phyloP scores from a whole-genome alignment of 2,329 filamentous ascomycete species.

The Talaromyces sp. region DNA sequence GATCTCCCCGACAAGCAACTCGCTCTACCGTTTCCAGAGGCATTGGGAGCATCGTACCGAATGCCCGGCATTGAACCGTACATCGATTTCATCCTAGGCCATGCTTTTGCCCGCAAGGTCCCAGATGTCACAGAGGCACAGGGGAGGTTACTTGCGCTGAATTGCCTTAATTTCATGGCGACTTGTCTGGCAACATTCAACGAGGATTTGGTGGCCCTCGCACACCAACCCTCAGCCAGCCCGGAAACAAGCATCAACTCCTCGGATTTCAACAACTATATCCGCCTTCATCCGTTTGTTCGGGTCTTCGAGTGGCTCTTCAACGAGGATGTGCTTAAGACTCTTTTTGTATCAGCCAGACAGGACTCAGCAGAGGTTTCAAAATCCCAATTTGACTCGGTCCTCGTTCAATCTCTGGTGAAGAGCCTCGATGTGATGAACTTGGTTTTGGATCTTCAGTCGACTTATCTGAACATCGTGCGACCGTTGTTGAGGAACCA shows the following conservation, averaged over 20 bases:
- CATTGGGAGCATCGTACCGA: constrained; percentile 71
- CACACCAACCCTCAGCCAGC: constrained; percentile 70
- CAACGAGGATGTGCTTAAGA: constrained; percentile 80
- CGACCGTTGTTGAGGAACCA: constrained; percentile 71
- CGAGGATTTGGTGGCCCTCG: constrained; percentile 83
- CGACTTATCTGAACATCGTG: constrained; percentile 87
- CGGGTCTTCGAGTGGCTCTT: constrained; percentile 98
- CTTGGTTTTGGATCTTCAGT: constrained; percentile 77
- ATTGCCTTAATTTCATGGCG: constrained; percentile 78
- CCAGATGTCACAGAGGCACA: constrained; percentile 67
- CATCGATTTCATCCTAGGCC: constrained; percentile 82
- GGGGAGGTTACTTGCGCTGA: constrained; percentile 68
- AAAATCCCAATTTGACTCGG: constrained; percentile 70
- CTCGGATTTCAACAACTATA: constrained; percentile 73
- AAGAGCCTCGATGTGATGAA: constrained; percentile 81
- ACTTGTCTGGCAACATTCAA: constrained; percentile 84
- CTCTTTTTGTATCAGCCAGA: constrained; percentile 74
- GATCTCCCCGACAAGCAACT: constrained; percentile 60
- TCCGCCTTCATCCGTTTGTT: constrained; percentile 85
- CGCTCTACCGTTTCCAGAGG: constrained; percentile 79
- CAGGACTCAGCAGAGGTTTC: constrained; percentile 71
- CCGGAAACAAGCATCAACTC: constrained; percentile 73
- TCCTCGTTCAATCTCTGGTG: constrained; percentile 73
- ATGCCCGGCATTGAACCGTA: constrained; percentile 88
- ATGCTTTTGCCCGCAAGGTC: constrained; percentile 67